Base-by-base conservation (phyloP, 2,329 filamentous ascomycete genomes). In the Leptographium wingfieldii region DNA sequence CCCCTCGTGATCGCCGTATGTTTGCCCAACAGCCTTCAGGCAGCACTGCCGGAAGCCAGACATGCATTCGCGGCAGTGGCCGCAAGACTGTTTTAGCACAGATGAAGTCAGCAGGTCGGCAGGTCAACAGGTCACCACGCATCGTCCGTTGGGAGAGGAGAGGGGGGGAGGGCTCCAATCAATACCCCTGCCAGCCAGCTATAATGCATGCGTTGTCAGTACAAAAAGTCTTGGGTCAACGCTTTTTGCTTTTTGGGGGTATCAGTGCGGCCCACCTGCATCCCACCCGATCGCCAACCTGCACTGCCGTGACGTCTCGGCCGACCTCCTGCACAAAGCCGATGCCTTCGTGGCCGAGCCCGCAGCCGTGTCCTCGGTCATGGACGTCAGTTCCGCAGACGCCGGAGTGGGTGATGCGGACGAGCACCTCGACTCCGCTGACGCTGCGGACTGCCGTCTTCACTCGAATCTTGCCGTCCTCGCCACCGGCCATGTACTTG, bases 291-390 rank as follows among this genome's bases (percentile, higher is more conserved):
- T 95, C 90, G 66, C 92, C 92, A 67, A 96, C 79, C 70, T 90
- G 76, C 63, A 95, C 76, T 67, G 92, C 88, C 4, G 80, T 76
- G 63, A 94, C 90, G 38, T 94, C 81, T n/a, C 85, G 77, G 66
- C 59, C 95, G 80, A 67, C 90, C 89, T 72, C 90, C 70, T 90
- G 90, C 63, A 94, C 88, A 65, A 95, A 87, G 65, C 88, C 90
- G 29, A 95, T 83, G 40, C 91, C 83, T 69, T 86, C 82, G 73
- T 86, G 86, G 58, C 90, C 90, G 1, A 75, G 65, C 1, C 64
- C 65, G 27, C 65, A 66, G 7, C 60, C 90, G 59, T 90, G 91
- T 64, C 89, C 87, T 73, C 92, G 81, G 68, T 89, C 90, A 72
- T 83, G 80, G 55, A 80, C 79, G 73, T 95, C 90, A 48, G 90